These are phyloP conservation scores for Sutorius australiensis DNA, from an alignment of 768 basidiomycete genomes.

Conservation along the genomic window DNA sequence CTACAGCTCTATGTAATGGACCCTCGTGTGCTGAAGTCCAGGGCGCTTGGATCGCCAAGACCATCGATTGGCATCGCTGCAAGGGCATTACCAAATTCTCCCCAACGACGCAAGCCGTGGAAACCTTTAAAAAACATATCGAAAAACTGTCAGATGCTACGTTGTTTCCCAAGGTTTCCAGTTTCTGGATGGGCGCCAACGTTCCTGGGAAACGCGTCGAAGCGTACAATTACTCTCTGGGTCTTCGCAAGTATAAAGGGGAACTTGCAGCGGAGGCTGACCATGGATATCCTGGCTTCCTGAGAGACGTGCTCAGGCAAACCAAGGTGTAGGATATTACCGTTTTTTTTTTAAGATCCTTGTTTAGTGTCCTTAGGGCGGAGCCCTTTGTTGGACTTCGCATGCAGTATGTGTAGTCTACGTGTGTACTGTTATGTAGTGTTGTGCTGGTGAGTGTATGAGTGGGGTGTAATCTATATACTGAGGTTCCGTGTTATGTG, in stretches of 20 bases:
- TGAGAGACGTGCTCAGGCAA: conserved; percentile 5
- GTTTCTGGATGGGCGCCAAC: conserved; percentile 11
- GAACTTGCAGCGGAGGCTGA: conserved; percentile 10
- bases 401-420: no score
- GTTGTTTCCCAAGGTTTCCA: conserved; percentile 4
- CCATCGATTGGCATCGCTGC: not conserved
- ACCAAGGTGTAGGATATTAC: not conserved
- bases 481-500: no score
- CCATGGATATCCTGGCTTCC: conserved; percentile 4
- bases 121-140: conserved; percentile 1
- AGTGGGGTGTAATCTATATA: no score
- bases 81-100: conserved; percentile 8
- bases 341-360: no score
- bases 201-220: conserved; percentile 5
- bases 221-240: conserved; percentile 6
- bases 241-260: conserved; percentile 7
- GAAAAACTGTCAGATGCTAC: not conserved
- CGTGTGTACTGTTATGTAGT: no score
- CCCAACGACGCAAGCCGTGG: not conserved
- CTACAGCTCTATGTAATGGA: conserved; percentile 8
- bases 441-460: no score
- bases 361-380: no score
- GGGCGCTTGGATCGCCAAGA: conserved; percentile 1
- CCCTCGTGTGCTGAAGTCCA: conserved; percentile 3
- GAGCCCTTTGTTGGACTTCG: no score